A percentile compares a stretch with the other conserved stretches of the same genome.
phyloP scores from a whole-genome alignment of 2,329 filamentous ascomycete genomes.

The Ophiostoma ulmi region DNA sequence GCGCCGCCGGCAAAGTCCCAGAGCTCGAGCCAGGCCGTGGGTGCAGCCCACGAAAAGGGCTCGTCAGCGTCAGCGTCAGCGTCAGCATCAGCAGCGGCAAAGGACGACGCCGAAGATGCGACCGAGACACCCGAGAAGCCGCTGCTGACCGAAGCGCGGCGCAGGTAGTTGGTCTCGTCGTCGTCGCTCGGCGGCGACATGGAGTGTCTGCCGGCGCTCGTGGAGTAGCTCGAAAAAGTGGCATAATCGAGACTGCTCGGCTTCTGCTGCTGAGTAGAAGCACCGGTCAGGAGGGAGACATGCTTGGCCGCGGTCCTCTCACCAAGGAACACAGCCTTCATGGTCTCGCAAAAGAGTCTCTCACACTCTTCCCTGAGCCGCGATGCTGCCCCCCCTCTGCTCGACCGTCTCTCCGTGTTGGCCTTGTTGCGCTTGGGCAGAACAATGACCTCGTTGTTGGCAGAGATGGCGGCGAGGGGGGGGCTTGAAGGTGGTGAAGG shows the following conservation, averaged over 20 bases:
- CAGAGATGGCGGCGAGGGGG: constrained; percentile 72
- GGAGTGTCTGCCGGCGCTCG: not conserved
- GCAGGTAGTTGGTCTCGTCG: constrained; percentile 40
- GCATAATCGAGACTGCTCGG: not conserved
- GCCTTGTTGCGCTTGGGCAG: constrained; percentile 49
- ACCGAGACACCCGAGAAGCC: not conserved
- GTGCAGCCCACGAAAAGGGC: constrained; percentile 34
- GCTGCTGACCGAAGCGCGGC: constrained; percentile 25
- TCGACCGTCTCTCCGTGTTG: constrained; percentile 34
- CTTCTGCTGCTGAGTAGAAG: constrained; percentile 38
- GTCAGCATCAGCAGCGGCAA: not conserved
- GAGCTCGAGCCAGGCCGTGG: constrained; percentile 64
- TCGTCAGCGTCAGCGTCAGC: constrained; percentile 18
- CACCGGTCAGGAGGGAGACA: constrained; percentile 85
- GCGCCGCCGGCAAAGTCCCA: constrained; percentile 82
- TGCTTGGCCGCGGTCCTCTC: constrained; percentile 72
- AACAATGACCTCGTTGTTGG: constrained; percentile 62
- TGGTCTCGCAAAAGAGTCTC: constrained; percentile 98
- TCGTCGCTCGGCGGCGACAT: constrained; percentile 21
- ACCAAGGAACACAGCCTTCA: constrained; percentile 92
- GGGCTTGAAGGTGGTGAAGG: constrained; percentile 83
- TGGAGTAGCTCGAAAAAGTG: not conserved
- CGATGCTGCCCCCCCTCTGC: constrained; percentile 87
- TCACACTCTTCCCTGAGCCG: constrained; percentile 99
- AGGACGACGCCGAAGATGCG: not conserved